Base-by-base conservation (phyloP, 2,329 filamentous ascomycete species). In the Ceratocystis alfenasii region DNA sequence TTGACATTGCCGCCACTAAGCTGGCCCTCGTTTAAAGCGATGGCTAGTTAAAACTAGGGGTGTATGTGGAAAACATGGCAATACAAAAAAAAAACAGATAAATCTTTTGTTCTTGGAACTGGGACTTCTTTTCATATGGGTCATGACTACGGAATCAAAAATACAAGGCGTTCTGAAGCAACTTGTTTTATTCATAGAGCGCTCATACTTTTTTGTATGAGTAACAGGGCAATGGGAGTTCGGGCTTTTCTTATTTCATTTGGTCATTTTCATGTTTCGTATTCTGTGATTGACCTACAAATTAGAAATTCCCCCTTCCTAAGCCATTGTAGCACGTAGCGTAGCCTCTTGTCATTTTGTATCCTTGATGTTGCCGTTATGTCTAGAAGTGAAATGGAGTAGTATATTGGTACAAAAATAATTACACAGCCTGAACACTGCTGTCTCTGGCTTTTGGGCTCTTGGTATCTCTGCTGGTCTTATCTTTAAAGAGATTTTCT, bases 1-100 rank as follows among this genome's bases (percentile, higher is more conserved):
- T 99, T 74, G 94, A 99, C 82, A 96, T 99, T 80, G 95, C 94
- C 71, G 95, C 94, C 75, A 97, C 94, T 80, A 99, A 97, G 88
- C 87, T 99, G 73, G 88, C 88, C 73, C 94, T 99, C 76, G 94
- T 97, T 78, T 97, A 95, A 88, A 74, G 72, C 72, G 70, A 53
- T 68, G 62, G 64, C 53, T 66, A 45, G 41, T 64, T 53, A 65
- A 67, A 67, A 65, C 33, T 41, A 59, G 66, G 66, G 61, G 63
- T 63, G 64, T 25, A 60, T 45, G 63, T 63, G 65, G 57, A 36
- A 64, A 62, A 67, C 55, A 57, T 61, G 53, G 60, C 63, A 55
- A 48, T 36, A 66, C 48, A 55, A 65, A 65, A 68, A 64, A 20
- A 62, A 22, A 44, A 60, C 60, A 64, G 64, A 66, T 59, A 66